These are phyloP conservation scores for Teratosphaeria gauchensis DNA, from an alignment of 2,329 filamentous ascomycete species.

Conservation along the genomic window DNA sequence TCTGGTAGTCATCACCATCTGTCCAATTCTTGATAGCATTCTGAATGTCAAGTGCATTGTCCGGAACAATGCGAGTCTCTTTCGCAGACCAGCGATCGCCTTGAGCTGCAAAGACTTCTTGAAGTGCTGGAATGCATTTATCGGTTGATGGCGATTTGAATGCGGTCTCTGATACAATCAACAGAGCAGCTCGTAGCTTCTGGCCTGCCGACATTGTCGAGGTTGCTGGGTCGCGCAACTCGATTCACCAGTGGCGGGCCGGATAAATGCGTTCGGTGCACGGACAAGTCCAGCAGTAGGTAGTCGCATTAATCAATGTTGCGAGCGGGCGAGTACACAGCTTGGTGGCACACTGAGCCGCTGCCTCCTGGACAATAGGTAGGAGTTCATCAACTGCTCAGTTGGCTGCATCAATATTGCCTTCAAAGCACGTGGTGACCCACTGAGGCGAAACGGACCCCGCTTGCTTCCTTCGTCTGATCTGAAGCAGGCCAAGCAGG, in stretches of 20 bases:
- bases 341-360: too few species aligned
- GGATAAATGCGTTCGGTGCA: background rate
- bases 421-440: background rate
- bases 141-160: conserved; percentile 70
- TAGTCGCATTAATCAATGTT: too few species aligned
- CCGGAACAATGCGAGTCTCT: conserved; percentile 66
- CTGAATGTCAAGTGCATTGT: conserved; percentile 67
- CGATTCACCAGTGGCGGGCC: background rate
- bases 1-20: conserved; percentile 50
- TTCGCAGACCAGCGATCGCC: conserved; percentile 61
- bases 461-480: too few species aligned
- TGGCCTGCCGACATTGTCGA: background rate
- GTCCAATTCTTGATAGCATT: conserved; percentile 62
- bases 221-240: background rate
- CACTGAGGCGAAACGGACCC: too few species aligned
- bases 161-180: conserved; percentile 88
- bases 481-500: background rate
- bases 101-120: conserved; percentile 57
- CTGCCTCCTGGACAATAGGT: too few species aligned
- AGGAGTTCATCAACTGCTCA: too few species aligned
- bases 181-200: conserved; percentile 60
- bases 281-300: background rate
- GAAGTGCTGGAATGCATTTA: conserved; percentile 56
- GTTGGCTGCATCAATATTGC: too few species aligned
- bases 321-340: too few species aligned